Evolutionary conservation across 202 grass and related monocot genomes (phyloP), one percentile per base, ranked within the genome.

Genomic region (Elaeis oleifera): DNA sequence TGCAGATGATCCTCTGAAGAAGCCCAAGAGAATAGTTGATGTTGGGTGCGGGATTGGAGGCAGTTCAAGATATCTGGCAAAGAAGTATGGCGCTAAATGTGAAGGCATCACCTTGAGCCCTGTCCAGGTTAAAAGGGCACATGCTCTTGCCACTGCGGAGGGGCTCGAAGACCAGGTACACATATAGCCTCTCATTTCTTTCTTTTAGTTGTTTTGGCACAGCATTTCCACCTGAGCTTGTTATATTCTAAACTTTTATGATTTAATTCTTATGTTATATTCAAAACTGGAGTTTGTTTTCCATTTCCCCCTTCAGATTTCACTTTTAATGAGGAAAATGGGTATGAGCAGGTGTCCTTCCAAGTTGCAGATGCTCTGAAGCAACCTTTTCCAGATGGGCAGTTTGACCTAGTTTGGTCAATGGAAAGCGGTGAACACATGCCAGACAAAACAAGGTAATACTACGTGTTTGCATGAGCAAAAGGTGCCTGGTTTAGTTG

Each of bases 401-500:
- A 89, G 58, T 97, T 91, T 61, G 88, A 91, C 76, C 79, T 97
- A 18, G 84, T 97, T 9, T 97, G 92, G 92, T 97, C 92, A 69
- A 91, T 97, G 92, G 92, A 97, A 72, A 97, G 92, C 68, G 92
- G 92, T 5, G 92, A 97, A 68, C 87, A 97, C 72, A 97, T 97
- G 92, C 82, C 81, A 52, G 82, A 97, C 49, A 97, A 97, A 68
- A 63, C 5, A 18, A 89, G 92, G 92, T 97, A 74, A 64, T 5
- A 13, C 36, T 14, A 13, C 14, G 1, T 13, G 36, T 44, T 36
- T 36, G 32, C 1, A 36, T 36, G 32, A 36, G 32, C 32, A 36
- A 7, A 36, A 36, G 6, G 1, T 9, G 32, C 32, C 32, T 36
- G 32, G 7, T 36, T 44, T 44, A 44, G 9, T 44, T 13, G 11